Base-by-base conservation (phyloP, 1,284 basidiomycete species). In the Apiotrichum domesticum region DNA sequence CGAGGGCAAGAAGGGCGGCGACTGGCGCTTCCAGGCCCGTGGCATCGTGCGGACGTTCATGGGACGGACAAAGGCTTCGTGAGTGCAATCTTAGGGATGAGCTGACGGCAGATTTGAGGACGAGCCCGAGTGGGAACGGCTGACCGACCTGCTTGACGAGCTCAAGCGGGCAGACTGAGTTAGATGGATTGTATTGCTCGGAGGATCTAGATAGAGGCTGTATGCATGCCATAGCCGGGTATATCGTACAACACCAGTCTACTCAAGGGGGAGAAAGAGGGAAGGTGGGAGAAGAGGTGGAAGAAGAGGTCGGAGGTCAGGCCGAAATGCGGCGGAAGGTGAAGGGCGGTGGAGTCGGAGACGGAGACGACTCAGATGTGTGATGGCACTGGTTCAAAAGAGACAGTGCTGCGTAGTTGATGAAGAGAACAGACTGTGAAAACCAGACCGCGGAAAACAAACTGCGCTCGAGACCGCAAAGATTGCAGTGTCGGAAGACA, bases 31-130 rank as follows among this genome's bases (percentile, higher is more conserved):
- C 71, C 90, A 95, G 76, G 91, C 87, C 42, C 82, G 87, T 56
- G 95, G 90, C 60, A 80, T 98, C 56, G 83, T 98, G 54, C 80
- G 94, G 70, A 87, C 86, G 44, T 98, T 97, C 73, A 83, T 93
- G 77, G 91, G 88, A 3, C 65, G 80, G 52, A 81, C 80, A n/a
- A 74, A 69, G 64, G 69, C 68, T 47, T 66, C 70, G 71, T 77
- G 57, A 69, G 76, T 76, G 21, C 11, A 5, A 21, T 21, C 21
- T 21, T 21, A 21, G 21, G 21, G 21, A 21, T 21, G 21, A 21
- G 21, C 55, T 55, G 51, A 61, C 55, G 42, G 15, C 53, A 74
- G 74, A 35, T 97, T 93, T 68, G 88, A 87, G 70, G 90, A 91
- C 56, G 88, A 95, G 74, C 81, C 84, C 2, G 91, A 91, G 76